Conservation (phyloP, 371 early-diverging fungal species). For the Mortierella sp. region DNA sequence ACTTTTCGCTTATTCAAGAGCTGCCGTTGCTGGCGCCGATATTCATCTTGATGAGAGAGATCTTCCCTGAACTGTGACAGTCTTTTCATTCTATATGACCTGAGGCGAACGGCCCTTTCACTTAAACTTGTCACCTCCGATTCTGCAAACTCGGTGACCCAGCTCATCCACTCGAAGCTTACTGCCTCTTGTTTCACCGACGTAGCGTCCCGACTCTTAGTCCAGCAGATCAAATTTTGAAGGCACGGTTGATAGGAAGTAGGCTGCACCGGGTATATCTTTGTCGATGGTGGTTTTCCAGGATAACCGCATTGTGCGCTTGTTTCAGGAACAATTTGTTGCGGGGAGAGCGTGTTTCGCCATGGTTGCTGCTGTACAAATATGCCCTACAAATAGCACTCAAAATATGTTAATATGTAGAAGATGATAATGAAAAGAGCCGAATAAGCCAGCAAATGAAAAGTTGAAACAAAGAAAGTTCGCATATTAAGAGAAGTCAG, state of each 20-base stretch:
- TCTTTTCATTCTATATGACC: neutral
- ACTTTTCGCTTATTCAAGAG: neutral
- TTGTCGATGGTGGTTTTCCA: conserved; percentile 7
- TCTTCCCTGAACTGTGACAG: neutral
- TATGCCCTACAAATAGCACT: neutral
- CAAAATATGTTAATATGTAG: neutral
- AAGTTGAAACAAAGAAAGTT: no score
- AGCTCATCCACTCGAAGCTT: conserved; percentile 5
- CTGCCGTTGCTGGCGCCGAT: neutral
- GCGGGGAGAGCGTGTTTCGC: neutral
- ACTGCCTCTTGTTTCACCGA: neutral
- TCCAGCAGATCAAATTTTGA: neutral
- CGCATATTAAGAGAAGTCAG: neutral
- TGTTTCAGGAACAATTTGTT: neutral
- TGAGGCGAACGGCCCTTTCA: neutral
- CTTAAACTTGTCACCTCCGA: neutral
- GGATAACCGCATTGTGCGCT: neutral
- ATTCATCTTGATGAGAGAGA: neutral
- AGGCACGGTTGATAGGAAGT: conserved; percentile 4
- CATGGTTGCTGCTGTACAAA: neutral
- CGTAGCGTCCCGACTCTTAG: conserved; percentile 2
- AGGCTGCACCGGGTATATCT: neutral
- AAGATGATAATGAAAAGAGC: no score
- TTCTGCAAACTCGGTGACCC: neutral
- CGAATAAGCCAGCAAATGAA: no score